Evolutionary conservation across 768 basidiomycete genomes (phyloP), one percentile per base, ranked within the genome.

Genomic region (Butyriboletus loyo): DNA sequence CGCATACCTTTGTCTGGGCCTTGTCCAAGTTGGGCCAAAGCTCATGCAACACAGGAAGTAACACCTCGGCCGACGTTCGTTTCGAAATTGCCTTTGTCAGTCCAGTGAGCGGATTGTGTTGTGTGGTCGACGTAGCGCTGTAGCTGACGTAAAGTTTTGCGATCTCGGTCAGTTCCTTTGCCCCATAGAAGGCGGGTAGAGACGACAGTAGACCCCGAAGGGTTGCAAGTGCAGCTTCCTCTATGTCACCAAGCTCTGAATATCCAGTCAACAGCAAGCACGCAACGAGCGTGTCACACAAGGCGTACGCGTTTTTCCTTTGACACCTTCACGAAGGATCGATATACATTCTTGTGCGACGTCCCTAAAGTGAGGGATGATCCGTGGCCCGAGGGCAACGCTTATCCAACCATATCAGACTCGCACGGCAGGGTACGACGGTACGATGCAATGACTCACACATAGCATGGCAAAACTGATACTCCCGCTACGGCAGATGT

Each of bases 111-210:
- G 75, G 62, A 14, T 74, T 66, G 13, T 57, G 52, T 19, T 50
- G 52, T 7, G 30, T 27, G 21, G 54, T 17, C 24, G 55, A 57
- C 14, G 37, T 34, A 3, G 61, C 50, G 25, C 53, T 63, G 34
- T 67, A 67, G n/a, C 84, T 80, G 24, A 87, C 66, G 53, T 84
- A 83, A 7, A 89, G 73, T 35, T 70, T 76, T 24, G 84, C 68
- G 17, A 89, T 72, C 52, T 78, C 77, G 0, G 69, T 69, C 27
- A 91, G 65, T 56, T 91, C 89, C 19, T 70, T 67, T 17, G 69
- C 54, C 32, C 85, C 82, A 80, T 89, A 92, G 70, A 98, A 98
- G 5, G 85, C 82, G 0, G 94, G 92, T 28, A 97, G 85, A 1
- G 85, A 78, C 1, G 76, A 72, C 53, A 97, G 74, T 9, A 96